Conservation (phyloP, 1,284 basidiomycete species). For the Sanguinoderma infundibulare region DNA sequence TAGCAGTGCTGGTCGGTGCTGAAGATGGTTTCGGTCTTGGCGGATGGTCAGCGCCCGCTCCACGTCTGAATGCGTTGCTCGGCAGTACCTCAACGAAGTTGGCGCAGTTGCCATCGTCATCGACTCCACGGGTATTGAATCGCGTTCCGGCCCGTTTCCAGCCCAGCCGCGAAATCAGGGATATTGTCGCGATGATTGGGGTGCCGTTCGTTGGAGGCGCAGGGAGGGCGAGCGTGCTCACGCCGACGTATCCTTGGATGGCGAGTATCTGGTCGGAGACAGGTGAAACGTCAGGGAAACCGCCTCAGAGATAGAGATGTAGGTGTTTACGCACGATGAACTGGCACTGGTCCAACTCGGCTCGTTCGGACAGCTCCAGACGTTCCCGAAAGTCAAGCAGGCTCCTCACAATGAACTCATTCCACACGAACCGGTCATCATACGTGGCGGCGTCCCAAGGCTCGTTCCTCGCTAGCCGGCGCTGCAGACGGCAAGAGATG, state of each 20-base stretch:
- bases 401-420: constrained; percentile 81
- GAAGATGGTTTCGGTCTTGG: constrained; percentile 89
- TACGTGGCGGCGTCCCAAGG: constrained; percentile 64
- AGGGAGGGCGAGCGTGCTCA: constrained; percentile 71
- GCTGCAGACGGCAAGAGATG: constrained; percentile 79
- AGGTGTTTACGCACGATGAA: constrained; percentile 68
- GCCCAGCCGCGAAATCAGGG: constrained; percentile 86
- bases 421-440: constrained; percentile 89
- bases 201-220: constrained; percentile 73
- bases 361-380: constrained; percentile 69
- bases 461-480: constrained; percentile 61
- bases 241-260: constrained; percentile 92
- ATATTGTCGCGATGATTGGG: constrained; percentile 71
- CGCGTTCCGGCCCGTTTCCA: constrained; percentile 97
- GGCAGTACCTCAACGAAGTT: constrained; percentile 90
- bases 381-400: constrained; percentile 82
- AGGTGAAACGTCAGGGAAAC: background rate
- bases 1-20: constrained; percentile 84
- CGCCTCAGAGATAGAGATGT: background rate
- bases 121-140: constrained; percentile 96
- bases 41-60: constrained; percentile 26
- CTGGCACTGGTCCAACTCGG: constrained; percentile 76
- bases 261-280: constrained; percentile 65
- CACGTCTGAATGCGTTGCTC: background rate
- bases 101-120: constrained; percentile 96